Percentiles rank a stretch among this genome's conserved stretches.
These are phyloP conservation scores for Dissophora globulifera DNA, from an alignment of 192 early-diverging fungal species.

Conservation along the genomic window DNA sequence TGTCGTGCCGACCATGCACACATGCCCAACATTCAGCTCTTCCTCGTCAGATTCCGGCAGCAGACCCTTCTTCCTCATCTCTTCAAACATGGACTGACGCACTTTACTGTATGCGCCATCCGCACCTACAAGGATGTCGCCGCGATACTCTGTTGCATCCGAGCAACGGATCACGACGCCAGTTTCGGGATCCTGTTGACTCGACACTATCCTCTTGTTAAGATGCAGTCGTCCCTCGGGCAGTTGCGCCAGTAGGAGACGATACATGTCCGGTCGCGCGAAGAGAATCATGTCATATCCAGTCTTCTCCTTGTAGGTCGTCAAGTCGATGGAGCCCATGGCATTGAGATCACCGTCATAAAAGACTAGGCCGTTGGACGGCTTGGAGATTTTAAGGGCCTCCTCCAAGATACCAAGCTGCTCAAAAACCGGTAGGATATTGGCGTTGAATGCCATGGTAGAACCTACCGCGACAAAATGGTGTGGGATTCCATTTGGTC, in stretches of 20 bases:
- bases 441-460: slow-evolving; percentile 7
- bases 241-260: slow-evolving; percentile 4
- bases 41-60: background rate
- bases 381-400: background rate
- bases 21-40: background rate
- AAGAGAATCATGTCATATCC: slow-evolving; percentile 12
- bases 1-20: slow-evolving; percentile 5
- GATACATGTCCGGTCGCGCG: slow-evolving; percentile 8
- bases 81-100: background rate
- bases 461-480: background rate
- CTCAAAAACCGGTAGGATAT: slow-evolving; percentile 20
- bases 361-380: background rate
- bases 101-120: slow-evolving; percentile 9
- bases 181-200: background rate
- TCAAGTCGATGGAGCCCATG: slow-evolving; percentile 2
- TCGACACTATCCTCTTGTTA: slow-evolving; percentile 4
- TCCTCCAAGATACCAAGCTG: slow-evolving; percentile 14
- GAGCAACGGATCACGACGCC: slow-evolving; percentile 10
- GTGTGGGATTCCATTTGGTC: background rate
- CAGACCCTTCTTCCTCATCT: background rate
- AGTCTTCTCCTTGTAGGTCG: slow-evolving; percentile 1
- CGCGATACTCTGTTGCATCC: slow-evolving; percentile 1
- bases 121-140: slow-evolving; percentile 25
- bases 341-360: background rate
- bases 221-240: background rate